Percentiles rank a stretch among this genome's conserved stretches.
These are phyloP conservation scores for Phytophthora multivora DNA, from an alignment of 352 stramenopile species.

Conservation along the genomic window DNA sequence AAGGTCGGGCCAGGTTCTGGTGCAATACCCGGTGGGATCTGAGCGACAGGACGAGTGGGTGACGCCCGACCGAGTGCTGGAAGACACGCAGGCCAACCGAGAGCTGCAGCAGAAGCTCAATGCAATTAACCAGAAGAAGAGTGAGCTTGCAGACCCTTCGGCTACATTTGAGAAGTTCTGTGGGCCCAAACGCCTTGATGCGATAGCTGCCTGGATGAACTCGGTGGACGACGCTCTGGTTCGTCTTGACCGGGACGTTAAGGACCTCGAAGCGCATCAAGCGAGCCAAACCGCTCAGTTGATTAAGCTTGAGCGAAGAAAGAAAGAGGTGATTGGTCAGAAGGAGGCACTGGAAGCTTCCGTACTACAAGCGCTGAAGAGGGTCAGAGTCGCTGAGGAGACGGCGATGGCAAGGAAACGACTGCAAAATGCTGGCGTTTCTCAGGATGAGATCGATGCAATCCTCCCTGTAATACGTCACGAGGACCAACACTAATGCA, in stretches of 20 bases:
- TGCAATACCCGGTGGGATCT: slow-evolving; percentile 86
- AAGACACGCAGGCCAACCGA: slow-evolving; percentile 60
- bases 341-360: slow-evolving; percentile 15
- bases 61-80: slow-evolving; percentile 50
- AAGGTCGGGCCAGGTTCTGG: slow-evolving; percentile 56
- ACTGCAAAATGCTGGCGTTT: slow-evolving; percentile 23
- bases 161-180: slow-evolving; percentile 35
- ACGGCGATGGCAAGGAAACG: slow-evolving; percentile 29
- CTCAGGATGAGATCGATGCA: slow-evolving; percentile 30
- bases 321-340: slow-evolving; percentile 13
- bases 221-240: slow-evolving; percentile 19
- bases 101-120: slow-evolving; percentile 56
- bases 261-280: slow-evolving; percentile 15
- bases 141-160: slow-evolving; percentile 49
- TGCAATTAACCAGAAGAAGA: slow-evolving; percentile 37
- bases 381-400: slow-evolving; percentile 26
- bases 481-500: background rate
- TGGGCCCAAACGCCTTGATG: slow-evolving; percentile 18
- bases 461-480: slow-evolving; percentile 30
- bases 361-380: slow-evolving; percentile 18
- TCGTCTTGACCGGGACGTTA: slow-evolving; percentile 16
- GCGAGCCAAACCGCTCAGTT: slow-evolving; percentile 7
- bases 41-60: slow-evolving; percentile 90
- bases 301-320: slow-evolving; percentile 16
- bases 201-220: slow-evolving; percentile 34